A percentile compares a stretch with the other conserved stretches of the same genome.
These are phyloP conservation scores for Cladosporium oxysporum DNA, from an alignment of 2,329 filamentous ascomycete species.

Conservation along the genomic window DNA sequence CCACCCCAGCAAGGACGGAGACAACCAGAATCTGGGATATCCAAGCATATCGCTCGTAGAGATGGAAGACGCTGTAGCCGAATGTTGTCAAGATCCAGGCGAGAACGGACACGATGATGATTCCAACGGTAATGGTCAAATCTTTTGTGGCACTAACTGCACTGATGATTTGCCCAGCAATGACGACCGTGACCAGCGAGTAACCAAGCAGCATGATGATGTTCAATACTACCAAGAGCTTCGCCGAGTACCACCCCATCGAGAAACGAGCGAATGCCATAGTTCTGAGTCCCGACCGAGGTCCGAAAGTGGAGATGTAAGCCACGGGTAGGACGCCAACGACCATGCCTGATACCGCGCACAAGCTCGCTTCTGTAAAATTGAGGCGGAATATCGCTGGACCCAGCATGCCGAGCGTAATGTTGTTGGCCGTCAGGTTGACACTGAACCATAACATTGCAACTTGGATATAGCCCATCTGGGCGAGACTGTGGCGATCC, in stretches of 20 bases:
- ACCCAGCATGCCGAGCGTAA: slow-evolving; percentile 65
- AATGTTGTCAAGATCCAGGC: slow-evolving; percentile 67
- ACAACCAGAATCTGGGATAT: slow-evolving; percentile 63
- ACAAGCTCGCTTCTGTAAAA: slow-evolving; percentile 58
- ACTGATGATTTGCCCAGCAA: slow-evolving; percentile 68
- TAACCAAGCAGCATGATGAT: slow-evolving; percentile 62
- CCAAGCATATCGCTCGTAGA: slow-evolving; percentile 69
- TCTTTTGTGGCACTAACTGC: slow-evolving; percentile 61
- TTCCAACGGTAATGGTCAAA: slow-evolving; percentile 66
- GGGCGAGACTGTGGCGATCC: slow-evolving; percentile 55
- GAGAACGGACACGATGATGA: slow-evolving; percentile 64
- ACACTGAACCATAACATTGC: slow-evolving; percentile 64
- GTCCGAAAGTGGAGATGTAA: slow-evolving; percentile 64
- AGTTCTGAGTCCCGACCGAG: slow-evolving; percentile 61
- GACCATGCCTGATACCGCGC: slow-evolving; percentile 59
- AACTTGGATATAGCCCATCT: slow-evolving; percentile 58
- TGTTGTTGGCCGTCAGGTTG: slow-evolving; percentile 64
- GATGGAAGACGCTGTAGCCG: slow-evolving; percentile 67
- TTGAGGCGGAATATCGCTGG: slow-evolving; percentile 60
- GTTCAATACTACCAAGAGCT: slow-evolving; percentile 64
- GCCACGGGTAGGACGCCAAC: slow-evolving; percentile 57
- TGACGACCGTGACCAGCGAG: slow-evolving; percentile 63
- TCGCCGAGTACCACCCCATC: slow-evolving; percentile 67
- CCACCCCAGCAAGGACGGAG: slow-evolving; percentile 62
- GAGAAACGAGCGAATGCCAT: slow-evolving; percentile 63